Evolutionary conservation across 1,284 basidiomycete species (phyloP).

Genomic region (Pseudozyma pruni): DNA sequence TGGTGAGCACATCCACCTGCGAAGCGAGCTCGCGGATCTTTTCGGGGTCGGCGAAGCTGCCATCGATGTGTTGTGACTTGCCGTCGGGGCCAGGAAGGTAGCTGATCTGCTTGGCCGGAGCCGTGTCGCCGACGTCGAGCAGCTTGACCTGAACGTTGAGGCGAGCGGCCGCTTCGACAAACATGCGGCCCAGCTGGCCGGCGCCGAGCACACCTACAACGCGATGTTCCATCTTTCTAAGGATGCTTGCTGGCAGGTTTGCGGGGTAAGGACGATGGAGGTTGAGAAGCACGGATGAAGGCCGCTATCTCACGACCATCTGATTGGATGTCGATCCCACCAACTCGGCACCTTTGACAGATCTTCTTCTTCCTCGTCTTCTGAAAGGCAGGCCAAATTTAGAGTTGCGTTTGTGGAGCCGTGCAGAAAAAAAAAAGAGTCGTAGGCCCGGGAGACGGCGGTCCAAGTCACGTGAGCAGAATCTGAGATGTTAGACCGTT

Average conservation of each 20-base stretch:
- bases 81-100: constrained; percentile 47
- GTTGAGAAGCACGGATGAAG: not conserved
- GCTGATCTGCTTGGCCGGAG: constrained; percentile 89
- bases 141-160: constrained; percentile 88
- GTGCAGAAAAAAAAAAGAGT: no score
- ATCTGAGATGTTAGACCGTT: no score
- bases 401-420: no score
- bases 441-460: no score
- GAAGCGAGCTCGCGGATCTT: constrained; percentile 84
- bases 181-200: constrained; percentile 97
- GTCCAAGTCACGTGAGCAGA: no score
- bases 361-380: no score
- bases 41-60: constrained; percentile 83
- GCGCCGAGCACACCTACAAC: constrained; percentile 74
- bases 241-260: not conserved
- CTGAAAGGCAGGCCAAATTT: no score
- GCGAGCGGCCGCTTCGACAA: constrained; percentile 87
- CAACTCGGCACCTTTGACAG: no score
- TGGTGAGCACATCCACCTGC: constrained; percentile 88
- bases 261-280: constrained; percentile 2
- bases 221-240: constrained; percentile 43
- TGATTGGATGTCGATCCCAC: constrained; percentile 1
- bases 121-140: constrained; percentile 81
- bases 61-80: constrained; percentile 78
- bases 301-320: constrained; percentile 1